Evolutionary conservation across 371 early-diverging fungal genomes (phyloP).

Genomic region (Dentiscutata heterogama): DNA sequence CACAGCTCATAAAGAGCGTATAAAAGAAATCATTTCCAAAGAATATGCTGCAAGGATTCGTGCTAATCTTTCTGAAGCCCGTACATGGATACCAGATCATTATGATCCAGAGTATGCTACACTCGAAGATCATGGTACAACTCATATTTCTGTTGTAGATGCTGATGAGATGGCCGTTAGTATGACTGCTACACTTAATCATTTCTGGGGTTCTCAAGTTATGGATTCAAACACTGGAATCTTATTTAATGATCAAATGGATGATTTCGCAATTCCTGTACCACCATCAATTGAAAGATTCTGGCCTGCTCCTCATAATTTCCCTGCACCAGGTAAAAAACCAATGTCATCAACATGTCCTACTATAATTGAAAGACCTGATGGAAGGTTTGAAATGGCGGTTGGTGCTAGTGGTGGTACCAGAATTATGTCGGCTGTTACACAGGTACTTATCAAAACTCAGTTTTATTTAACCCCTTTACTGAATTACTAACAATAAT

Average conservation of each 20-base stretch:
- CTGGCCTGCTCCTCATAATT: conserved; percentile 87
- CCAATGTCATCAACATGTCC: conserved; percentile 95
- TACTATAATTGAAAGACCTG: conserved; percentile 77
- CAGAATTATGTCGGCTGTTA: conserved; percentile 88
- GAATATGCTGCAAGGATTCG: conserved; percentile 73
- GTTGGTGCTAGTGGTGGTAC: conserved; percentile 97
- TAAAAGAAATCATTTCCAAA: conserved; percentile 75
- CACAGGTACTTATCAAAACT: conserved; percentile 65
- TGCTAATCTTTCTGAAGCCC: conserved; percentile 72
- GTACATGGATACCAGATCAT: conserved; percentile 61
- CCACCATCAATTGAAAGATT: conserved; percentile 87
- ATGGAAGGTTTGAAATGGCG: conserved; percentile 77
- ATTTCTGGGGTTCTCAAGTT: conserved; percentile 94
- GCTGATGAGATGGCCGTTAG: conserved; percentile 87
- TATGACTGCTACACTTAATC: conserved; percentile 95
- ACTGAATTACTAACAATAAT: background rate
- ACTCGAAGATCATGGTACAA: conserved; percentile 94
- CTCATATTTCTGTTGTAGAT: conserved; percentile 95
- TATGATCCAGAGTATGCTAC: conserved; percentile 85
- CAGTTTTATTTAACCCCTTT: background rate
- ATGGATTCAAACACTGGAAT: conserved; percentile 97
- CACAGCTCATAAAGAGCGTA: conserved; percentile 50
- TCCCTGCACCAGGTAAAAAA: conserved; percentile 86
- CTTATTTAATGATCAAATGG: conserved; percentile 98
- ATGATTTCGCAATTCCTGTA: conserved; percentile 97